A percentile compares a stretch with the other conserved stretches of the same genome.
These are phyloP conservation scores for Ogataea ganodermae DNA, from an alignment of 805 yeast species.

Conservation along the genomic window DNA sequence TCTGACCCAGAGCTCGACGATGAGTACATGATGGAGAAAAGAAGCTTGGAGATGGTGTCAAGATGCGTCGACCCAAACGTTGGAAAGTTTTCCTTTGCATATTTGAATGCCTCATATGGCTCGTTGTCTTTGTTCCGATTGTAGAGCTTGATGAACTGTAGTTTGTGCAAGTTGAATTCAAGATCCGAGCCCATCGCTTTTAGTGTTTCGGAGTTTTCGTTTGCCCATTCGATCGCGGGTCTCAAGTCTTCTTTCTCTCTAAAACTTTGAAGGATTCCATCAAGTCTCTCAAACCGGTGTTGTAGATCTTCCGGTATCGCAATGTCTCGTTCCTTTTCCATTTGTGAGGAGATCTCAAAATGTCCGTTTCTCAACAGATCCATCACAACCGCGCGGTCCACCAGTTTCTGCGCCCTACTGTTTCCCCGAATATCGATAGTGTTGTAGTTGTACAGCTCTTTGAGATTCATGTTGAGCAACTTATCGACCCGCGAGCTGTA, in stretches of 20 bases:
- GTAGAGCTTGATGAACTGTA: constrained; percentile 41
- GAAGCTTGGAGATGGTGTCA: constrained; percentile 44
- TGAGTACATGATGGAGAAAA: constrained; percentile 39
- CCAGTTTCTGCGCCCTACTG: constrained; percentile 13
- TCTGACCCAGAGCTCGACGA: constrained; percentile 9
- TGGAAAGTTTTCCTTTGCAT: constrained; percentile 45
- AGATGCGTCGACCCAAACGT: constrained; percentile 43
- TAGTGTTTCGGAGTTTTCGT: constrained; percentile 28
- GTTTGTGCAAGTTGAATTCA: constrained; percentile 46
- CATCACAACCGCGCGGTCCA: constrained; percentile 34
- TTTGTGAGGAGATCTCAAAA: constrained; percentile 28
- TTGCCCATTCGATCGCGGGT: constrained; percentile 55
- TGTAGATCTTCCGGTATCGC: constrained; percentile 32
- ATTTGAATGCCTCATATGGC: constrained; percentile 41
- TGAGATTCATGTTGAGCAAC: constrained; percentile 27
- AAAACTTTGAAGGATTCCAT: constrained; percentile 40
- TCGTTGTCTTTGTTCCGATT: constrained; percentile 21
- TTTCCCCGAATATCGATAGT: constrained; percentile 20
- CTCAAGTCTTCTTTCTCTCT: constrained; percentile 38
- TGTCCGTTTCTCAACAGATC: constrained; percentile 36
- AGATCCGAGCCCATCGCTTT: constrained; percentile 41
- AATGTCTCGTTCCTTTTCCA: constrained; percentile 34
- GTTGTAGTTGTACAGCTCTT: constrained; percentile 29
- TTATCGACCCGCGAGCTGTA: constrained; percentile 32
- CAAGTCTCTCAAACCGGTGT: constrained; percentile 43